Conservation (phyloP, 1,139 yeast genomes). For the Debaryomycetaceae sp. region DNA sequence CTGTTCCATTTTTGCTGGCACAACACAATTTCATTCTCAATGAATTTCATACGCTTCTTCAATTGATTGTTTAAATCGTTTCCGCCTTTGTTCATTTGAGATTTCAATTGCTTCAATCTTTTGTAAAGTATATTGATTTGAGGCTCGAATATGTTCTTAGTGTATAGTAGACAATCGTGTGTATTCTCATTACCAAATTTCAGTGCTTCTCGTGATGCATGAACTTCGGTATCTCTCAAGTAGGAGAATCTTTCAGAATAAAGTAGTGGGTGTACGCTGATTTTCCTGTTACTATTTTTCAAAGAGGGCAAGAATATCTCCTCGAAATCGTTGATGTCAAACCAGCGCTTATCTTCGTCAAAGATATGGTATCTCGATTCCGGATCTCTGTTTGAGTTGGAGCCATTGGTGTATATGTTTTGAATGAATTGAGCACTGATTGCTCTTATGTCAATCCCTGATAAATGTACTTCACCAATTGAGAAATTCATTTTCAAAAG, state of each 20-base stretch:
- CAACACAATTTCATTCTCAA: constrained; percentile 21
- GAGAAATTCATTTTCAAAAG: constrained; percentile 44
- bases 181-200: constrained; percentile 27
- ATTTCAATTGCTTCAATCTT: constrained; percentile 27
- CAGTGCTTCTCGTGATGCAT: constrained; percentile 9
- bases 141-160: constrained; percentile 25
- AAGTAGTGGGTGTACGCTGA: constrained; percentile 32
- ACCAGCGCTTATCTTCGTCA: constrained; percentile 39
- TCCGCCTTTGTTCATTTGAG: constrained; percentile 15
- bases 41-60: constrained; percentile 17
- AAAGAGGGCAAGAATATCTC: constrained; percentile 35
- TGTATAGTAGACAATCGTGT: constrained; percentile 28
- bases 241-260: constrained; percentile 38
- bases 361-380: constrained; percentile 22
- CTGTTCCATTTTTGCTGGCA: constrained; percentile 7
- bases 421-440: constrained; percentile 29
- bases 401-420: constrained; percentile 18
- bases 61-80: constrained; percentile 11
- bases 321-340: constrained; percentile 40
- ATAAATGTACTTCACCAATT: constrained; percentile 39
- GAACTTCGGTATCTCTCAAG: constrained; percentile 31
- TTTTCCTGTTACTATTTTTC: constrained; percentile 16
- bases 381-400: not conserved
- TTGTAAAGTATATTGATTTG: constrained; percentile 24
- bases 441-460: constrained; percentile 40